A percentile compares a stretch with the other conserved stretches of the same genome.
Conservation (phyloP, 306 rosid genomes). For the Fagus sylvatica region DNA sequence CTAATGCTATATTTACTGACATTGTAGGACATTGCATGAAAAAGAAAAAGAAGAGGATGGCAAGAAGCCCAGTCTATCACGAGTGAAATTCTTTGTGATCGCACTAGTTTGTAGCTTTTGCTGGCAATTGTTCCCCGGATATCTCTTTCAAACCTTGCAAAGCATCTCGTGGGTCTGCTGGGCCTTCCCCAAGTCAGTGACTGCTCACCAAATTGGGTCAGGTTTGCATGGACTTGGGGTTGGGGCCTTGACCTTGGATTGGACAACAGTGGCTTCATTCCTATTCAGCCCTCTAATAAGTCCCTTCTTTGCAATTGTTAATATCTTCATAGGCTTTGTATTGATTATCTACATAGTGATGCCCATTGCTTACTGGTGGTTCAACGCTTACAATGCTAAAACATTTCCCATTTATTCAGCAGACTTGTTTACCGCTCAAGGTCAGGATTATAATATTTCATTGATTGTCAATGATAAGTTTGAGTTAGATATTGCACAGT, state of each 20-base stretch:
- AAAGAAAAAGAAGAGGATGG: slow-evolving; percentile 35
- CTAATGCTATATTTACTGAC: not conserved
- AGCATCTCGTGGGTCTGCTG: slow-evolving; percentile 81
- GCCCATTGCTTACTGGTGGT: slow-evolving; percentile 74
- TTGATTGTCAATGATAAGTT: slow-evolving; percentile 66
- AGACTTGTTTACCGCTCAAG: slow-evolving; percentile 58
- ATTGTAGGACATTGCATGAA: slow-evolving; percentile 75
- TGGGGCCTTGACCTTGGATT: slow-evolving; percentile 72
- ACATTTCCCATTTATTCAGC: slow-evolving; percentile 73
- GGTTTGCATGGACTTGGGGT: slow-evolving; percentile 78
- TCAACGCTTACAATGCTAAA: slow-evolving; percentile 48
- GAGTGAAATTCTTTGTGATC: slow-evolving; percentile 64
- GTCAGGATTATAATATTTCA: slow-evolving; percentile 51
- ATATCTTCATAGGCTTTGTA: slow-evolving; percentile 55
- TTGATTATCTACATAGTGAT: slow-evolving; percentile 40
- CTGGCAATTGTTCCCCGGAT: slow-evolving; percentile 69
- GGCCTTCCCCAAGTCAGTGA: slow-evolving; percentile 72
- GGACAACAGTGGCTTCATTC: slow-evolving; percentile 75
- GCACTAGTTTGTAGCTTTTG: slow-evolving; percentile 66
- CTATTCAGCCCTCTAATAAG: slow-evolving; percentile 72
- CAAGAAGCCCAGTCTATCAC: slow-evolving; percentile 30
- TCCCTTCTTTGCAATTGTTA: slow-evolving; percentile 72
- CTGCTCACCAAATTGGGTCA: slow-evolving; percentile 80
- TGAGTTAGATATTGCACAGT: slow-evolving; percentile 48
- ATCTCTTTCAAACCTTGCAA: slow-evolving; percentile 68